Evolutionary conservation across 2,329 filamentous ascomycete species (phyloP).

Genomic region (Ophiocordyceps robertsii): DNA sequence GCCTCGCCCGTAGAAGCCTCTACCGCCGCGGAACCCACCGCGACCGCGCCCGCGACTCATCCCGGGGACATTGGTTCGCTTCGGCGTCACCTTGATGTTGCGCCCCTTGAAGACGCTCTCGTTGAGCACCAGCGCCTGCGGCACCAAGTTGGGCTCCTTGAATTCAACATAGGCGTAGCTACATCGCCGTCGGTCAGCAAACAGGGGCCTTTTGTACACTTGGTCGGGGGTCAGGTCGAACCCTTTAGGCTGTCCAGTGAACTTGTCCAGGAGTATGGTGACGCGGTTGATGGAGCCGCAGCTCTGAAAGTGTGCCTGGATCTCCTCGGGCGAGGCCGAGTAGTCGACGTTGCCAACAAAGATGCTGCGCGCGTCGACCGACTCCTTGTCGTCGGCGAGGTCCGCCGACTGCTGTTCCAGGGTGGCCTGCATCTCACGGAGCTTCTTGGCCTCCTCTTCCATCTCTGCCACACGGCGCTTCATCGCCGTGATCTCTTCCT

Average conservation of each 20-base stretch:
- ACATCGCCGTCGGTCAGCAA: constrained; percentile 4
- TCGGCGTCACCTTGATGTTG: constrained; percentile 88
- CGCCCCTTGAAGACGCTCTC: constrained; percentile 92
- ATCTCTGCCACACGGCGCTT: constrained; percentile 78
- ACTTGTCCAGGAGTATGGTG: constrained; percentile 95
- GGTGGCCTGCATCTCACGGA: constrained; percentile 74
- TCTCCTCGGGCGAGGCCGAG: constrained; percentile 85
- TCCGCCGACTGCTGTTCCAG: constrained; percentile 77
- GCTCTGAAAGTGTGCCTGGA: constrained; percentile 95
- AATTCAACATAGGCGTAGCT: constrained; percentile 99
- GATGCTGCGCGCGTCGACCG: constrained; percentile 87
- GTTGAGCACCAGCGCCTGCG: constrained; percentile 86
- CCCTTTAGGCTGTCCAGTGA: constrained; percentile 98
- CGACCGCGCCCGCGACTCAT: constrained; percentile 71
- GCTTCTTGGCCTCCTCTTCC: constrained; percentile 78
- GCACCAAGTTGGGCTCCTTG: constrained; percentile 82
- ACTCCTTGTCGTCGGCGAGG: constrained; percentile 84
- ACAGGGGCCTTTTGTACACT: too few relatives aligned
- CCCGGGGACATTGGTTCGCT: constrained; percentile 91
- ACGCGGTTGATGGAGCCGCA: constrained; percentile 96
- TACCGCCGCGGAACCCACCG: constrained; percentile 36
- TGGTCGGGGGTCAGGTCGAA: constrained; percentile 21
- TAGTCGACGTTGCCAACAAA: constrained; percentile 99
- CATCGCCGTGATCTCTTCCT: constrained; percentile 79
- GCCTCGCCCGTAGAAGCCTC: constrained; percentile 40